Evolutionary conservation across 2,329 filamentous ascomycete genomes (phyloP).

Genomic region (Blastomyces emzantsi): DNA sequence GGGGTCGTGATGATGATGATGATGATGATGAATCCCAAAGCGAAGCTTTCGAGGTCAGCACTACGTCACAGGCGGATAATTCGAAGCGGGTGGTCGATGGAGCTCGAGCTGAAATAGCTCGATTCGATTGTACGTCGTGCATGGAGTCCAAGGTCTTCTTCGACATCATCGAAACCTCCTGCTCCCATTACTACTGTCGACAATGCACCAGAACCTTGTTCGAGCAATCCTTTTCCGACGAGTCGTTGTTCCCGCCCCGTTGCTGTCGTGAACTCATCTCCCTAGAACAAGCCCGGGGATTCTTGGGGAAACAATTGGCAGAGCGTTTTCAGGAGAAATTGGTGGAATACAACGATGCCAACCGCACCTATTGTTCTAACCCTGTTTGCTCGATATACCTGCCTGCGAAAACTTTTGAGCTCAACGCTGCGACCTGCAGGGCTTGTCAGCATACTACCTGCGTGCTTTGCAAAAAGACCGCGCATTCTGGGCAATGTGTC

Average conservation of each 20-base stretch:
- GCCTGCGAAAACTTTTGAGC: neutral
- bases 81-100: neutral
- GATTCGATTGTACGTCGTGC: neutral
- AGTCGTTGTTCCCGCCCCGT: neutral
- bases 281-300: neutral
- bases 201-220: neutral
- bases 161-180: neutral
- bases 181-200: constrained; percentile 1
- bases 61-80: neutral
- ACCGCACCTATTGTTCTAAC: neutral
- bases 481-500: neutral
- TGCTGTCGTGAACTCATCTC: neutral
- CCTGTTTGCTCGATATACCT: constrained; percentile 3
- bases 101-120: neutral
- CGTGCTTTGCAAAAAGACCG: neutral
- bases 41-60: neutral
- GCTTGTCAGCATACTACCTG: neutral
- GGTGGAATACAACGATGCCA: neutral
- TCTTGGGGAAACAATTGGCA: neutral
- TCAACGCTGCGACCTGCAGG: neutral
- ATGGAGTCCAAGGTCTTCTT: neutral
- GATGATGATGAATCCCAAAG: neutral
- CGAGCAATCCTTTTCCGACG: neutral
- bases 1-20: neutral
- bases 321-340: constrained; percentile 3